Conservation (phyloP, 192 early-diverging fungal genomes). For the Coemansia furcata region DNA sequence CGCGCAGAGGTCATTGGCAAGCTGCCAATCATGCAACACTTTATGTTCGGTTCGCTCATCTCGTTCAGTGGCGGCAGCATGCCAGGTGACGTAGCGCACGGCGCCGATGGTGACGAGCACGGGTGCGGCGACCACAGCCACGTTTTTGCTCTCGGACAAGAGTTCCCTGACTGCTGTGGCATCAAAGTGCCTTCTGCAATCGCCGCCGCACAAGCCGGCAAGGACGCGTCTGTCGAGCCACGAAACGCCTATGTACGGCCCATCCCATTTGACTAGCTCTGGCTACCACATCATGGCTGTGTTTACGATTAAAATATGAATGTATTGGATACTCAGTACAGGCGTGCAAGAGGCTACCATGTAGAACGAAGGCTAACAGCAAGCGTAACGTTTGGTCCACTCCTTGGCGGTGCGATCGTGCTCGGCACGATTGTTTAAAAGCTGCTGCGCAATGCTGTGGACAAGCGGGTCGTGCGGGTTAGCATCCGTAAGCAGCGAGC, state of each 20-base stretch:
- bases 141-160: conserved; percentile 53
- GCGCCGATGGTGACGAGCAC: conserved; percentile 15
- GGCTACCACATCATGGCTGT: background rate
- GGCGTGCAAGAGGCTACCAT: background rate
- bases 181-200: conserved; percentile 56
- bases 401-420: conserved; percentile 90
- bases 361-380: background rate
- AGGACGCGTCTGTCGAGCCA: conserved; percentile 9
- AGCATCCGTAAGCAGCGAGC: conserved; percentile 96
- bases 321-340: background rate
- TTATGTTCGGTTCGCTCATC: conserved; percentile 83
- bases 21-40: conserved; percentile 96
- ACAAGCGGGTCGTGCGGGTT: conserved; percentile 98
- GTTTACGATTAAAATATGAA: background rate
- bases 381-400: conserved; percentile 68
- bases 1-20: conserved; percentile 86
- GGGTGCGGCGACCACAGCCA: conserved; percentile 40
- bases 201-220: conserved; percentile 29
- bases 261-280: conserved; percentile 50
- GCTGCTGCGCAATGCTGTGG: conserved; percentile 95
- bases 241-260: conserved; percentile 35
- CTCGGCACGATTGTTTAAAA: conserved; percentile 87
- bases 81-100: conserved; percentile 1
- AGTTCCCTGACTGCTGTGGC: conserved; percentile 55
- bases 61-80: conserved; percentile 59